phyloP scores from a whole-genome alignment of 306 rosid species.

The Malus sylvestris region DNA sequence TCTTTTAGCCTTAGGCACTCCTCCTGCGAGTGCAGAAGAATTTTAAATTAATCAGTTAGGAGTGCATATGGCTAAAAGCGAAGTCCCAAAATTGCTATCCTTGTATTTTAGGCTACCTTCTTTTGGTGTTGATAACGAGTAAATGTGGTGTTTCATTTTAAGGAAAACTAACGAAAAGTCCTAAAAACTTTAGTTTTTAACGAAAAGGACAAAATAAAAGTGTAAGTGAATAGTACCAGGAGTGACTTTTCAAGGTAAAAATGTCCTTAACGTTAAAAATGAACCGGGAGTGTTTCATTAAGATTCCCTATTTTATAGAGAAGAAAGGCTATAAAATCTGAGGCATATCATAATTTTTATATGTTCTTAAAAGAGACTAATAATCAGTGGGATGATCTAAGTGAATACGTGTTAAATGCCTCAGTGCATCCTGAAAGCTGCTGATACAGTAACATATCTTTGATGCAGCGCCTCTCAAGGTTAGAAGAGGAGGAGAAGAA shows the following conservation, averaged over 20 bases:
- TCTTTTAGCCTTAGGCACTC: background rate
- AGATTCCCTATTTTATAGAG: background rate
- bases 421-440: constrained; percentile 1
- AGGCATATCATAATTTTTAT: background rate
- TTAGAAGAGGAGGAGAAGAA: constrained; percentile 85
- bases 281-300: too few species aligned
- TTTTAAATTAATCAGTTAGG: background rate
- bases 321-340: background rate
- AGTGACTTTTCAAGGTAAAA: too few species aligned
- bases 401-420: background rate
- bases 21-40: background rate
- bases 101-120: background rate
- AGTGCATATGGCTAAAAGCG: background rate
- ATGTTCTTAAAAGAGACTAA: background rate
- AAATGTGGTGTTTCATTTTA: background rate
- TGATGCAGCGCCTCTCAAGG: constrained; percentile 84
- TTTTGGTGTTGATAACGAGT: background rate
- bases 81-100: background rate
- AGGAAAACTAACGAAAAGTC: too few species aligned
- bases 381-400: background rate
- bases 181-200: too few species aligned
- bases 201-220: too few species aligned
- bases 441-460: constrained; percentile 23
- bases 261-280: too few species aligned
- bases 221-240: too few species aligned